Evolutionary conservation across 176 grass and related monocot species (phyloP), one percentile per base, ranked within the genome.

Genomic region (Alloteropsis semialata): DNA sequence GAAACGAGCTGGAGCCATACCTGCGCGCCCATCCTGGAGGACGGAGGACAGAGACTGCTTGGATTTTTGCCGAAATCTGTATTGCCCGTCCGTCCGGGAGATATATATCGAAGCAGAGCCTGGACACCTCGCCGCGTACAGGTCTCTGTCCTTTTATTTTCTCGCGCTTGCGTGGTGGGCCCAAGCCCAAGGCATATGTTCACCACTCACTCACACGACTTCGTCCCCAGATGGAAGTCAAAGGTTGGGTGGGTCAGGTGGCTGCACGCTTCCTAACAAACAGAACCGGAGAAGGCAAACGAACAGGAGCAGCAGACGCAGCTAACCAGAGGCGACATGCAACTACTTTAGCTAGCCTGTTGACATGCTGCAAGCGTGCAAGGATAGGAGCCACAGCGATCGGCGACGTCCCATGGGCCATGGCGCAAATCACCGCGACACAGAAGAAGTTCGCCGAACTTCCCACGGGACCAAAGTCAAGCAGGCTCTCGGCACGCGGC

Each of bases 11-110:
- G 13, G 43, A 37, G 30, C 17, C 57, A 3, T 80, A 94, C 85
- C 74, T 91, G 85, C 6, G 87, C 81, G 30, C 81, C 88, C 91
- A 93, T 88, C 41, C 18, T 1, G 39, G 28, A 69, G 51, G 55
- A 12, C 16, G 2, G 5, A 36, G 69, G 17, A 41, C 13, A 61
- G 8, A 60, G 17, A 22, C 48, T 42, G 38, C 5, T 24, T 51
- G 62, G 30, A 76, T 69, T 58, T 61, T 33, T 41, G 70, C 25
- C 34, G 17, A 59, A 48, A 3, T 30, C 45, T 51, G 45, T 28
- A 73, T 37, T 48, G 60, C 22, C 38, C 42, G 36, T 18, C 4
- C 22, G 19, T 54, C 6, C 6, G 42, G 56, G 56, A 8, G 22
- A 21, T 25, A 11, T 56, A 74, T 19, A 86, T 41, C 8, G 25